Evolutionary conservation across 2,329 filamentous ascomycete species (phyloP), one percentile per base, ranked within the genome.

Genomic region (Fusarium sterilihyphosum): DNA sequence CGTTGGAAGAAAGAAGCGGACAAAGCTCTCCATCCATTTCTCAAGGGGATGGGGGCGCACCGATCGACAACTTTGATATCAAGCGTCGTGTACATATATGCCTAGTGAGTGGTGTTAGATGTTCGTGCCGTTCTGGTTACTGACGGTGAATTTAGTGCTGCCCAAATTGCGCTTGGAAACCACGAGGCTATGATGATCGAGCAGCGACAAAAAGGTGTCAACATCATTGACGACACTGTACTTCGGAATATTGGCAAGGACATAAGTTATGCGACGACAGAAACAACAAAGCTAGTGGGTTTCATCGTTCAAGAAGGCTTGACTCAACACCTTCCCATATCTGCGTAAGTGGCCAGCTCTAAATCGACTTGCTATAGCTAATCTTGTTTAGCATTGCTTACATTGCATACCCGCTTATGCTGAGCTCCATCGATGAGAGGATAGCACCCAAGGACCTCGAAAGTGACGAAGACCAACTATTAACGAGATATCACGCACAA

Each of bases 181-280:
- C 67, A 69, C 1, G 67, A 74, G 4, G 59, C 72, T 0, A 60
- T 73, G 68, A 61, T 75, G 26, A 75, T 74, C 2, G 72, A 74
- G 16, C 65, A 72, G 17, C 44, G 73, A 14, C 72, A 73, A 6
- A 75, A 75, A 31, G 72, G 65, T 1, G 24, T 75, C 8, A 73
- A 50, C 2, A 26, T 76, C 2, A 41, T 74, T 7, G 57, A 65
- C 5, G 59, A 72, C 10, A n/a, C 52, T 5, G 57, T 71, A 2
- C 24, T 76, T 1, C 65, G 50, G 26, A 54, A 29, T 11, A 74
- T 76, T 12, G 65, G 65, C 1, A 56, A 56, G 6, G 52, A 43
- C 2, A 69, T 70, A 29, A 69, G 61, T 2, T 16, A 50, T 31
- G 65, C 67, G 2, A 64, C 67, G 10, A 26, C 65, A 4, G 65